Evolutionary conservation across 441 rosid species (phyloP).

Genomic region (Gossypium gossypioides): DNA sequence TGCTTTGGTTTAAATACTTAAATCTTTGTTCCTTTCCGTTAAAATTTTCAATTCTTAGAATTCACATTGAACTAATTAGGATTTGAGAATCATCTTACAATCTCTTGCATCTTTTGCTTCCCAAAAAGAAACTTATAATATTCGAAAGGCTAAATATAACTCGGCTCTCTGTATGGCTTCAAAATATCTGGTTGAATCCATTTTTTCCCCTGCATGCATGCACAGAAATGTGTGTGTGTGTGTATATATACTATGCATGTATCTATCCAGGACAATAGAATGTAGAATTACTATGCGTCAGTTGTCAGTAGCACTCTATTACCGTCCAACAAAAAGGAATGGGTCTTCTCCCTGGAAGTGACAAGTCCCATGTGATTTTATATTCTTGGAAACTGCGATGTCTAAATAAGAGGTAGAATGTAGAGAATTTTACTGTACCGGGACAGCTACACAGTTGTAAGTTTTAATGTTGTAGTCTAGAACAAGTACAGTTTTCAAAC

Average conservation of each 20-base stretch:
- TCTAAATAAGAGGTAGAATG: conserved; percentile 41
- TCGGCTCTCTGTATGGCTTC: background rate
- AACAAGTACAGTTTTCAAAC: conserved; percentile 21
- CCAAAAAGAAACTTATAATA: background rate
- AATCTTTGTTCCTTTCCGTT: background rate
- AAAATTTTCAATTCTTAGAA: background rate
- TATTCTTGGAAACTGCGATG: conserved; percentile 35
- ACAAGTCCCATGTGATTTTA: conserved; percentile 28
- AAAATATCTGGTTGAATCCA: background rate
- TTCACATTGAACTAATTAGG: background rate
- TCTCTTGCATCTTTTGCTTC: background rate
- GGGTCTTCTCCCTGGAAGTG: conserved; percentile 25
- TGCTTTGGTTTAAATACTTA: background rate
- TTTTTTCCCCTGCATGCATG: background rate
- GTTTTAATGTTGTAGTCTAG: conserved; percentile 42
- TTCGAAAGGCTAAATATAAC: background rate
- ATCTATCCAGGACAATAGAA: background rate
- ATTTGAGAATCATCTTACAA: background rate
- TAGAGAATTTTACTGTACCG: conserved; percentile 24
- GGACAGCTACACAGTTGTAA: conserved; percentile 40
- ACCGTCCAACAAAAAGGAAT: conserved; percentile 33
- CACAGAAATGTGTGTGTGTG: background rate
- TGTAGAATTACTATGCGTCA: background rate
- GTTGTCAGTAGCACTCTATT: conserved; percentile 4
- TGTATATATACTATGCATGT: background rate